Conservation (phyloP, 148 eudicot species). For the Spergularia marina region DNA sequence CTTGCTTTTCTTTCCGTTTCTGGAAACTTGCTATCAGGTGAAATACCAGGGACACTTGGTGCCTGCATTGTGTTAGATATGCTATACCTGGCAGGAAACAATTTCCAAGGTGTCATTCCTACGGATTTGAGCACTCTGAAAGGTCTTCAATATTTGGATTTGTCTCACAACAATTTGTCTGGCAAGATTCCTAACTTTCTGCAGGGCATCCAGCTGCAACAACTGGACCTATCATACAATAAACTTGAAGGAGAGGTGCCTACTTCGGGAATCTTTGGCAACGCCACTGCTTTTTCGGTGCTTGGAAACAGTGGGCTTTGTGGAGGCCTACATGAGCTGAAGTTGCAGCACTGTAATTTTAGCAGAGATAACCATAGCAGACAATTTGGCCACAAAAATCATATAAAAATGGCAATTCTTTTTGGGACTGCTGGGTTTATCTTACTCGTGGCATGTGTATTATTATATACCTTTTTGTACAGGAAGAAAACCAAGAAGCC, state of each 20-base stretch:
- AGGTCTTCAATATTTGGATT: conserved; percentile 19
- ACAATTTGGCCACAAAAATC: background rate
- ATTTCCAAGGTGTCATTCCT: conserved; percentile 36
- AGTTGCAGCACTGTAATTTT: conserved; percentile 24
- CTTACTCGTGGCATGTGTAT: background rate
- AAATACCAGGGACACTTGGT: conserved; percentile 31
- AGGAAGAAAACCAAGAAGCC: background rate
- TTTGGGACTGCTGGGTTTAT: background rate
- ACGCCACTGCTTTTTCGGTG: conserved; percentile 30
- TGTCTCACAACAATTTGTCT: conserved; percentile 30
- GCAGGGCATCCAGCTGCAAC: background rate
- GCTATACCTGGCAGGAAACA: conserved; percentile 26
- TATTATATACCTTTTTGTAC: background rate
- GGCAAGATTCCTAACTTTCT: conserved; percentile 36
- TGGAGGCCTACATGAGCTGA: conserved; percentile 35
- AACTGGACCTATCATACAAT: conserved; percentile 32
- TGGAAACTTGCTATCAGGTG: conserved; percentile 29
- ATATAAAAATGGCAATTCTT: background rate
- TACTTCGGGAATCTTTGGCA: conserved; percentile 30
- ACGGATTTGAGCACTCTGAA: conserved; percentile 13
- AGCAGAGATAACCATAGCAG: background rate
- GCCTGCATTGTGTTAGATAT: conserved; percentile 20
- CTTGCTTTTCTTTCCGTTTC: conserved; percentile 22
- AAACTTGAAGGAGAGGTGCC: conserved; percentile 44
- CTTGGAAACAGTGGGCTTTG: conserved; percentile 37